phyloP scores from a whole-genome alignment of 2,329 filamentous ascomycete genomes.

The Colletotrichum incanum region DNA sequence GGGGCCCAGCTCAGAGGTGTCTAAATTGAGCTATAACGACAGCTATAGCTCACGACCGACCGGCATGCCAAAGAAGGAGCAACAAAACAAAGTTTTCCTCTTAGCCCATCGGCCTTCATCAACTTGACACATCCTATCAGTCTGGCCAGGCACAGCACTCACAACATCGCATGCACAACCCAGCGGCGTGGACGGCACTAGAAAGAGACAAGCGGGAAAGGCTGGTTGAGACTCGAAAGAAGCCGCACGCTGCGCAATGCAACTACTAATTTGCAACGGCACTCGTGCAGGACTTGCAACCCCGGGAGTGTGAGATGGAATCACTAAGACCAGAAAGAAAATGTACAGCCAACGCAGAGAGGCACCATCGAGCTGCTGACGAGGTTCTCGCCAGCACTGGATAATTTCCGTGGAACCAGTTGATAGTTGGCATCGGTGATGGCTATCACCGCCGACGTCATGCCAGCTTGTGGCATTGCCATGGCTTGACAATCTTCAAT shows the following conservation, averaged over 20 bases:
- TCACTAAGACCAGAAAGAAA: background rate
- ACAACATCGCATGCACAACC: slow-evolving; percentile 35
- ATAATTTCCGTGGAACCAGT: background rate
- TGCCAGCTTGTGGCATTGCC: slow-evolving; percentile 13
- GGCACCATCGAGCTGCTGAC: background rate
- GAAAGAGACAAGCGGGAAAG: background rate
- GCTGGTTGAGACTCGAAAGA: background rate
- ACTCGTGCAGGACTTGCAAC: background rate
- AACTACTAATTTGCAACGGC: background rate
- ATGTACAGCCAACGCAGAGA: background rate
- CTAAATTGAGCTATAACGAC: slow-evolving; percentile 8
- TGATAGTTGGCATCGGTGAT: background rate
- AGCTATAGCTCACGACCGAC: background rate
- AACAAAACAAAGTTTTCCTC: slow-evolving; percentile 37
- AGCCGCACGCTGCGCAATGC: background rate
- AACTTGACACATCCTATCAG: slow-evolving; percentile 35
- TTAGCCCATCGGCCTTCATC: slow-evolving; percentile 3
- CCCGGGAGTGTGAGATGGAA: too few species aligned
- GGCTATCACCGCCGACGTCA: background rate
- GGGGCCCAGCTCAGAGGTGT: slow-evolving; percentile 3
- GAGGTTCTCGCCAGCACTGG: background rate
- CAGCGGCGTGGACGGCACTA: slow-evolving; percentile 16
- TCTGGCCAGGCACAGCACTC: slow-evolving; percentile 22
- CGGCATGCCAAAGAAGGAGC: slow-evolving; percentile 1
- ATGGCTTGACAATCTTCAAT: slow-evolving; percentile 2